Percentiles rank a stretch among this genome's conserved stretches.
Conservation (phyloP, 2,329 filamentous ascomycete species). For the Sporothrix euskadiensis region DNA sequence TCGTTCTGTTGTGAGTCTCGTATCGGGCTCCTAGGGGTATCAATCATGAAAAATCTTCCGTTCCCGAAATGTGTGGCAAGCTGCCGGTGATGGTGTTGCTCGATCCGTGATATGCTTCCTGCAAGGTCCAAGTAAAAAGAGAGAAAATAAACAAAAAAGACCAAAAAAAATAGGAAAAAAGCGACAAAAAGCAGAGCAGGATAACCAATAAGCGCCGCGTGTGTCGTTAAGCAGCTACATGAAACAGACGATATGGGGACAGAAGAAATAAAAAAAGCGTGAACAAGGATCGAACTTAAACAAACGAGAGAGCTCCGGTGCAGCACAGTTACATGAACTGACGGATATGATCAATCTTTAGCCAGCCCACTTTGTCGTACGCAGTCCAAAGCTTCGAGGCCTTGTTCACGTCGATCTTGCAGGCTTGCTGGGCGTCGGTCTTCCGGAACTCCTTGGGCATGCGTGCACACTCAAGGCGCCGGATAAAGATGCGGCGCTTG, state of each 20-base stretch:
- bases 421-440: slow-evolving; percentile 94
- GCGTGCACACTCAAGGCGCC: slow-evolving; percentile 65
- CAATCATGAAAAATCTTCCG: slow-evolving; percentile 32
- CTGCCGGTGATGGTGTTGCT: slow-evolving; percentile 11
- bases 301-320: not conserved
- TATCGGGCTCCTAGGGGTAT: slow-evolving; percentile 30
- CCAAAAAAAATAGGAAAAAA: not conserved
- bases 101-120: slow-evolving; percentile 27
- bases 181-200: not conserved
- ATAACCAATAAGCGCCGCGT: not conserved
- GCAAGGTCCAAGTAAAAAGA: slow-evolving; percentile 7
- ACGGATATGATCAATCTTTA: slow-evolving; percentile 56
- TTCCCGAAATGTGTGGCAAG: slow-evolving; percentile 25
- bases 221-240: not conserved
- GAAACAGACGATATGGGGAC: not conserved
- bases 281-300: not conserved
- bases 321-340: slow-evolving; percentile 19
- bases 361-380: slow-evolving; percentile 84
- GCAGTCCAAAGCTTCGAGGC: slow-evolving; percentile 89
- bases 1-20: slow-evolving; percentile 31
- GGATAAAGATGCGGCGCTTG: slow-evolving; percentile 87
- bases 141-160: not conserved
- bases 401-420: slow-evolving; percentile 98
- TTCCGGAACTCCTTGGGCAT: slow-evolving; percentile 86
- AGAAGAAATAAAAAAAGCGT: not conserved